Base-by-base conservation (phyloP, 169 alveolate genomes). In the Cystoisospora suis region DNA sequence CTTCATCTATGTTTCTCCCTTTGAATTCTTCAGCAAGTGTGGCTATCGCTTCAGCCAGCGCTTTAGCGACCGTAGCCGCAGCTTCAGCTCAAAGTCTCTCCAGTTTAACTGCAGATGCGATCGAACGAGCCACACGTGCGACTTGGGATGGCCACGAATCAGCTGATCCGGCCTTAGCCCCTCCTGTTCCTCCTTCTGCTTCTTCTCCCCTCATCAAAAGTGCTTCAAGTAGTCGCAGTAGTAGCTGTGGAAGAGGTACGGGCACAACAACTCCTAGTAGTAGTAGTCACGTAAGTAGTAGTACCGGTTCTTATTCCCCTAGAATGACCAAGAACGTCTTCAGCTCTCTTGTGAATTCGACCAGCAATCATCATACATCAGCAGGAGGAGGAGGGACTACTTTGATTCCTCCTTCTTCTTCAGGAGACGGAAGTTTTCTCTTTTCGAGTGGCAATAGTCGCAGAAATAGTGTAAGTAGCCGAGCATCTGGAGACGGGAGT, bases 61-160 rank as follows among this genome's bases (percentile, higher is more conserved):
- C n/a, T n/a, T n/a, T n/a, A n/a, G n/a, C n/a, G n/a, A n/a, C n/a
- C n/a, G 86, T 59, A 2, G 38, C 61, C 29, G 56, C 86, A 40
- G 86, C 61, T 2, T 17, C 86, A 29, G 3, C 61, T 0, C 45
- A 6, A 12, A 3, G 15, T 3, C 70, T 46, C 29, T 42, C 87
- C 32, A 3, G 15, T 3, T 46, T 46, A 23, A 27, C 87, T 23
- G 49, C 87, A 7, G 87, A 47, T 9, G 95, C 88, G 56, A 70
- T 93, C 12, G 95, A 93, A 79, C n/a, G 89, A 12, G 79, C 90
- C 32, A 93, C 95, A 29, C 92, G 95, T 34, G 94, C 95, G 45
- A 93, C 95, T n/a, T 93, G 95, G 95, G 95, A 93, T 29, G 95
- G 95, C 40, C 89, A 87, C 36, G 95, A 93, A 53, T 93, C 95